Evolutionary conservation across 805 yeast genomes (phyloP).

Genomic region (Candida ulmi): DNA sequence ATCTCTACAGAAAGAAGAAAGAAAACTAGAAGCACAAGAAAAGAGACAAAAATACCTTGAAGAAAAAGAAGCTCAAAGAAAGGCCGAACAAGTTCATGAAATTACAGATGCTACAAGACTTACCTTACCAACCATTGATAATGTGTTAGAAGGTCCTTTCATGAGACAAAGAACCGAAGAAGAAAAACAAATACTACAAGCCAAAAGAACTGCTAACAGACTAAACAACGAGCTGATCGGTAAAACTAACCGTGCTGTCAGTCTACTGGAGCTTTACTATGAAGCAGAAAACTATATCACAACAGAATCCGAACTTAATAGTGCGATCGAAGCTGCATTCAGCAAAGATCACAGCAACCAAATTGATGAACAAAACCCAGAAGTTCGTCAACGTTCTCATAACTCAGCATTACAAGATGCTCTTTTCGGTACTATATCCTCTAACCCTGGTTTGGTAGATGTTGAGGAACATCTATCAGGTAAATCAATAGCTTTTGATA

Average conservation of each 20-base stretch:
- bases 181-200: constrained; percentile 49
- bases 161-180: constrained; percentile 69
- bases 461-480: constrained; percentile 31
- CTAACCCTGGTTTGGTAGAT: constrained; percentile 28
- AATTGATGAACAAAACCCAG: constrained; percentile 4
- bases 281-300: constrained; percentile 64
- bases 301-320: constrained; percentile 59
- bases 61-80: constrained; percentile 22
- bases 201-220: constrained; percentile 67
- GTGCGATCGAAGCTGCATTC: constrained; percentile 54
- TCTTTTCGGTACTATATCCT: constrained; percentile 31
- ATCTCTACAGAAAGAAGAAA: constrained; percentile 37
- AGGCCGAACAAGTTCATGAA: constrained; percentile 34
- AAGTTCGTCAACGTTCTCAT: constrained; percentile 16
- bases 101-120: constrained; percentile 46
- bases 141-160: constrained; percentile 59
- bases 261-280: constrained; percentile 67
- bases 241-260: constrained; percentile 47
- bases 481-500: constrained; percentile 25
- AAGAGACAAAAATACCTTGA: constrained; percentile 21
- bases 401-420: constrained; percentile 24
- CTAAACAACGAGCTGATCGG: constrained; percentile 44
- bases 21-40: constrained; percentile 29
- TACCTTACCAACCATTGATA: constrained; percentile 78
- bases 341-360: constrained; percentile 13